Evolutionary conservation across 1,284 basidiomycete species (phyloP), one percentile per base, ranked within the genome.

Genomic region (Ganoderma lingzhi): DNA sequence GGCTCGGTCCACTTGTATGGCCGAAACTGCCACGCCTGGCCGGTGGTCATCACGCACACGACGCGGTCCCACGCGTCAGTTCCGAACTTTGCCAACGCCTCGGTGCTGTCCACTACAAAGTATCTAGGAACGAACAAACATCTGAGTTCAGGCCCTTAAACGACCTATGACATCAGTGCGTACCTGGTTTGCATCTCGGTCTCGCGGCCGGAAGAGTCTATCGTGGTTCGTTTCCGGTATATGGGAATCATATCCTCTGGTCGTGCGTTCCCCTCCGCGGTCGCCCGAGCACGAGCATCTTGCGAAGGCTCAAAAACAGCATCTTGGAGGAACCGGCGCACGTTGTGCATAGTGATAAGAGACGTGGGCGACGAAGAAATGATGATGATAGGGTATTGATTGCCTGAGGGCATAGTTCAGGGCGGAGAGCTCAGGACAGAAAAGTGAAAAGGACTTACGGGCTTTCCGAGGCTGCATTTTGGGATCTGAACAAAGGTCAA

Each of bases 281-380:
- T 83, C 1, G 90, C 89, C 19, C 88, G 87, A 35, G 87, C 85
- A 32, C 93, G 89, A 0, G 94, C 94, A 0, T 90, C 87, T 73
- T 93, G 88, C 0, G 94, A 93, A 6, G 91, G 86, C 77, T 96
- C 93, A 76, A 96, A 97, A 88, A 90, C 83, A 1, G 96, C 90
- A 76, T 98, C 94, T 82, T 98, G 95, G 19, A 99, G 82, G 80
- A 99, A 97, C 59, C 88, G 88, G 79, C 95, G 95, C 70, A 99
- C 96, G 80, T 99, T 99, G 87, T 97, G 93, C 96, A 99, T 98
- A 5, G 96, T 98, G 77, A 99, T 91, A 65, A 99, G 88, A 9
- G 96, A 92, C 0, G 97, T 98, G 0, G 96, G 96, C 1, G 95
- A 96, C 0, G 96, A 98, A 0, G 96, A 97, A 48, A 99, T 96